Evolutionary conservation across 768 basidiomycete genomes (phyloP), one percentile per base, ranked within the genome.

Genomic region (Mycena kentingensis): DNA sequence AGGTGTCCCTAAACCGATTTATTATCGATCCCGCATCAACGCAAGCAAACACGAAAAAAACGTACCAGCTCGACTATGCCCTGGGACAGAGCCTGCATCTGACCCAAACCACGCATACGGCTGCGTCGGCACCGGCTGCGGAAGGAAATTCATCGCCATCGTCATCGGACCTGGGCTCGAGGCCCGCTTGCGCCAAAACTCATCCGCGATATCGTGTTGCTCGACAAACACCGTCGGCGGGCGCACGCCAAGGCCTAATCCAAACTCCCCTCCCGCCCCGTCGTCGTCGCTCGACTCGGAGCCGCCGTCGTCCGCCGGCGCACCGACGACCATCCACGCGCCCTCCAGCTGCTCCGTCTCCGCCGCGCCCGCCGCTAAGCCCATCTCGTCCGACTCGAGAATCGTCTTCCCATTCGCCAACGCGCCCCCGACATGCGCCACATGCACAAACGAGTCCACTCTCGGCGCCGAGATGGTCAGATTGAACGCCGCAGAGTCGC

Each of bases 361-460:
- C 12, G 25, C 34, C 36, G 5, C n/a, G n/a, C n/a, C n/a, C n/a
- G n/a, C n/a, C n/a, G 18, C 41, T 42, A 37, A 7, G 11, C 10
- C 6, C 36, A 18, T 10, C 18, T 10, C 12, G 12, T 27, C 19
- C n/a, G 31, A 10, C 24, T 18, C 12, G 28, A 25, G 3, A 24
- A 16, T 51, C 24, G 46, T 50, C 47, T 46, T 37, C 3, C n/a
- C n/a, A n/a, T n/a, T n/a, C 11, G 41, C 41, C 41, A 48, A 69
- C 66, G 4, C 81, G 81, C 7, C 74, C 70, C 48, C 85, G 45
- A 87, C 77, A 63, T 88, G 87, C 19, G 80, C 77, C 48, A 86
- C 73, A 60, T 88, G 86, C 51, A 79, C 77, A 65, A 87, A 88
- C 19, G 85, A 82, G 50, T 81, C 75, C 4, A 80, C 76, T 0